Base-by-base conservation (phyloP, 2,329 filamentous ascomycete species). In the Aspergillus sp. region DNA sequence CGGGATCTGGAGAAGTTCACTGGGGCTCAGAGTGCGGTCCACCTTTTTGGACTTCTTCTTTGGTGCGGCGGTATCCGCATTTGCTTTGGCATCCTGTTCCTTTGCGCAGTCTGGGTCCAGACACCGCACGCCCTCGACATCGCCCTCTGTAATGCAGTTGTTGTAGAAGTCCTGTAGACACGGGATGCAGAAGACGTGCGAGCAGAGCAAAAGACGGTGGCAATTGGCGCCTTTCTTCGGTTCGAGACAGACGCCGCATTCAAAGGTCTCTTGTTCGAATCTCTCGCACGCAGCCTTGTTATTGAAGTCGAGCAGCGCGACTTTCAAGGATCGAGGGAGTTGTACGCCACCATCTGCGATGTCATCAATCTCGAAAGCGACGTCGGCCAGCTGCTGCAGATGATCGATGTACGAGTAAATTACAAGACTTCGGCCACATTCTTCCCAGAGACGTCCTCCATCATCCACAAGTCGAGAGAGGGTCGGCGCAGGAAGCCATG, bases 161-260 rank as follows among this genome's bases (percentile, higher is more conserved):
- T 88, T 90, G 78, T 96, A 97, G 62, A 93, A 97, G 62, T 93
- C 90, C 57, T 89, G 87, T 2, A 99, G 78, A 65, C 94, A 99
- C n/a, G 84, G 72, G 16, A 87, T 76, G 70, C 94, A 99, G 67
- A 97, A 99, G 34, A 97, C 91, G 68, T 99, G 93, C 0, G 84
- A 85, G 70, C 94, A 99, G 53, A 87, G 85, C 43, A 88, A 73
- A 80, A 97, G 86, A 40, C 84, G 83, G 73, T 97, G 88, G 69
- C 94, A 97, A 10, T 78, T 81, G 0, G 77, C 73, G 1, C 94
- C 94, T 69, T 95, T 97, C 71, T 96, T 96, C 0, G 91, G 91
- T 70, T 97, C 93, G 44, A 97, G 73, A 67, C 92, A 97, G 45
- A 97, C 82, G 1, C 88, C 89, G 60, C 93, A 97, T 48, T 92